Evolutionary conservation across 2,329 filamentous ascomycete species (phyloP).

Genomic region (Tolypocladium ovalisporum): DNA sequence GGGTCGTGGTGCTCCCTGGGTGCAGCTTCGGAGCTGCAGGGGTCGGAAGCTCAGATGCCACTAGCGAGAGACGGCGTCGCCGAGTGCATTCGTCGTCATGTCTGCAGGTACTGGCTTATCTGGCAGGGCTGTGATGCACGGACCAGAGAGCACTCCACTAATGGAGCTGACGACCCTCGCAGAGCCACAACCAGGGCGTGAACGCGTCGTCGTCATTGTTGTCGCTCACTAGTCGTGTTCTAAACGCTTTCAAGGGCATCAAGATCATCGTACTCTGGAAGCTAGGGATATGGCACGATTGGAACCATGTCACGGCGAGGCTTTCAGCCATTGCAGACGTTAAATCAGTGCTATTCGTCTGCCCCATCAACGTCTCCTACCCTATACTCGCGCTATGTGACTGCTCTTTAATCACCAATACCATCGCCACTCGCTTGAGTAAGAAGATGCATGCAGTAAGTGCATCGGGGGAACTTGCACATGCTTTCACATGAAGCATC

Average conservation of each 20-base stretch:
- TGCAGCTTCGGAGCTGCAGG: background rate
- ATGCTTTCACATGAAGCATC: background rate
- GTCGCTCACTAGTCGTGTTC: background rate
- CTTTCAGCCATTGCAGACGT: no score
- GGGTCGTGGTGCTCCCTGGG: background rate
- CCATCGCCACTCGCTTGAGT: background rate
- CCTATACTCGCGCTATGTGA: background rate
- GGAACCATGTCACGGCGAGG: no score
- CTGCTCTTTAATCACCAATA: background rate
- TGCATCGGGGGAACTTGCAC: background rate
- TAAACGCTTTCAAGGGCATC: background rate
- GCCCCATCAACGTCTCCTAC: background rate
- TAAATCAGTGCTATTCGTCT: no score
- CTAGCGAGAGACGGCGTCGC: background rate
- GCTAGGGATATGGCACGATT: no score
- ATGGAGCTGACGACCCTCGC: background rate
- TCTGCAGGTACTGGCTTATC: background rate
- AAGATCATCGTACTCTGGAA: background rate
- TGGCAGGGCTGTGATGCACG: background rate
- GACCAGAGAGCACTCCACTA: no score
- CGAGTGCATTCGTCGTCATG: background rate
- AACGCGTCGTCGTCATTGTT: background rate
- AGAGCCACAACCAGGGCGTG: background rate
- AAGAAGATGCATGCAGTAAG: background rate
- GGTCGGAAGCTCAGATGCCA: background rate